Evolutionary conservation across 495 filamentous ascomycete genomes (phyloP).

Genomic region (Penicillium soppii): DNA sequence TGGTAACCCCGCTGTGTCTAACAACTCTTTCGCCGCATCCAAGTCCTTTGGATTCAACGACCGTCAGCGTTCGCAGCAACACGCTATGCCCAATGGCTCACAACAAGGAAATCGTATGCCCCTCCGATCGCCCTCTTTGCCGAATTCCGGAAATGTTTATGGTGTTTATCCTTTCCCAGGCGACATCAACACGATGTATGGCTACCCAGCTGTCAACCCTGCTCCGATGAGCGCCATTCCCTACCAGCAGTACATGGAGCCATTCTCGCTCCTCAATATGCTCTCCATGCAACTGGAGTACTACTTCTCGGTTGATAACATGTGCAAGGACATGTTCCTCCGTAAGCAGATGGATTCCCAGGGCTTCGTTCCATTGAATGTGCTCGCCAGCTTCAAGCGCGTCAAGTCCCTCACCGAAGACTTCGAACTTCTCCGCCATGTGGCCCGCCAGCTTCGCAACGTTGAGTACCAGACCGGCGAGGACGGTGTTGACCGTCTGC

Average conservation of each 20-base stretch:
- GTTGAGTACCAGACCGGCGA: slow-evolving; percentile 69
- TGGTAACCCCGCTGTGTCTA: slow-evolving; percentile 44
- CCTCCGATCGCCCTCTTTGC: slow-evolving; percentile 50
- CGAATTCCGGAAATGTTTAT: slow-evolving; percentile 40
- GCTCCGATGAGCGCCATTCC: slow-evolving; percentile 61
- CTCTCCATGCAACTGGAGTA: slow-evolving; percentile 75
- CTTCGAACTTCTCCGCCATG: slow-evolving; percentile 68
- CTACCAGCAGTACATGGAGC: slow-evolving; percentile 59
- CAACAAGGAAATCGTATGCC: slow-evolving; percentile 41
- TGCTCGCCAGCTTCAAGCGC: slow-evolving; percentile 82
- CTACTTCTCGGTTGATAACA: slow-evolving; percentile 95
- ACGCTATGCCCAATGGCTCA: slow-evolving; percentile 34
- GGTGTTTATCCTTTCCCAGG: slow-evolving; percentile 36
- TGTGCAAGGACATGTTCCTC: slow-evolving; percentile 90
- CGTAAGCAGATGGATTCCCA: slow-evolving; percentile 91
- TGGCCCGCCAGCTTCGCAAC: slow-evolving; percentile 64
- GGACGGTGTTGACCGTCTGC: slow-evolving; percentile 76
- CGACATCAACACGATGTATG: slow-evolving; percentile 47
- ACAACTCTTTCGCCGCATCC: slow-evolving; percentile 37
- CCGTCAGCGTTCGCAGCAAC: slow-evolving; percentile 40
- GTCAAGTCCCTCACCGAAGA: slow-evolving; percentile 75
- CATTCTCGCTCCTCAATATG: slow-evolving; percentile 53
- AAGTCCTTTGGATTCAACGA: slow-evolving; percentile 44
- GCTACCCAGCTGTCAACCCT: slow-evolving; percentile 53
- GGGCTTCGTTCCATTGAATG: slow-evolving; percentile 77